phyloP scores from a whole-genome alignment of 2,329 filamentous ascomycete species.

The Colletotrichum endophyticum region DNA sequence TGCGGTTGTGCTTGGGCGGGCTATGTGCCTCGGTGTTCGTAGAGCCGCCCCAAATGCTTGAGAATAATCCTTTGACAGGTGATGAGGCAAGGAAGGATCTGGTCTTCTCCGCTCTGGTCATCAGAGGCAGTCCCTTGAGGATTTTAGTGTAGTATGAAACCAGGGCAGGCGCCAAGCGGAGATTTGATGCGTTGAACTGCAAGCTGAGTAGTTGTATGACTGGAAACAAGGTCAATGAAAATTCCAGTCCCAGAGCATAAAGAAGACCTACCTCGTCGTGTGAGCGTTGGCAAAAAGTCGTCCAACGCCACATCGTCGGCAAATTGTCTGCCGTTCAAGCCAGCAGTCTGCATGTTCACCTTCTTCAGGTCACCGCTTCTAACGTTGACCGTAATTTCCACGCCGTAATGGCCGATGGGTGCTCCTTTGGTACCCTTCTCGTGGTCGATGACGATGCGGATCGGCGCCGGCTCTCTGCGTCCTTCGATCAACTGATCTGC shows the following conservation, averaged over 20 bases:
- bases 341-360: conserved; percentile 58
- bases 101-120: conserved; percentile 67
- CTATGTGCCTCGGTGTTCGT: conserved; percentile 46
- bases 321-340: conserved; percentile 72
- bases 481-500: conserved; percentile 66
- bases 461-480: conserved; percentile 69
- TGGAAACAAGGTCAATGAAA: conserved; percentile 45
- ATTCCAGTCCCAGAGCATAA: neutral
- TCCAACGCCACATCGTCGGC: conserved; percentile 75
- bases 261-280: conserved; percentile 69
- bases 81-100: conserved; percentile 79
- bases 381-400: conserved; percentile 74
- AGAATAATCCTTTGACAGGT: conserved; percentile 82
- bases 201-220: conserved; percentile 75
- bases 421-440: conserved; percentile 70
- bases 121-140: conserved; percentile 71
- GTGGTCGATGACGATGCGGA: conserved; percentile 77
- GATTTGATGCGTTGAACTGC: conserved; percentile 72
- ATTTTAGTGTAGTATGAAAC: conserved; percentile 81
- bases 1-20: conserved; percentile 44
- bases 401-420: conserved; percentile 69
- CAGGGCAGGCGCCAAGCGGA: conserved; percentile 68
- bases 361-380: conserved; percentile 56
- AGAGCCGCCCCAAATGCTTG: conserved; percentile 75
- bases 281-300: conserved; percentile 76